A percentile compares a stretch with the other conserved stretches of the same genome.
phyloP scores from a whole-genome alignment of 306 rosid genomes.

The Trichosanthes cucumerina region DNA sequence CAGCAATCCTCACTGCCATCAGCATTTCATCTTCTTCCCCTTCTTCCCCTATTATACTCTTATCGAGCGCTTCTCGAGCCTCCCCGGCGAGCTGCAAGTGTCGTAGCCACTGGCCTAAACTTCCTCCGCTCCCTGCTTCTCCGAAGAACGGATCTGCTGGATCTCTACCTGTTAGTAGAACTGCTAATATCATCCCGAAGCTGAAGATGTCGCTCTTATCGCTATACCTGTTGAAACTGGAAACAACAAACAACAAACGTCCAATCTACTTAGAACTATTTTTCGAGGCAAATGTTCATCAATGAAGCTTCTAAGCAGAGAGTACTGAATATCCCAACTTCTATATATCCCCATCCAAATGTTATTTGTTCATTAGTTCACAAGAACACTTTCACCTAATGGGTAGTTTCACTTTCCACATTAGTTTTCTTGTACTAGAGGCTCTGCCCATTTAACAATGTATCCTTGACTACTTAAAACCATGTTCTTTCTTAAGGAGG shows the following conservation, averaged over 20 bases:
- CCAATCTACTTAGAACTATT: not conserved
- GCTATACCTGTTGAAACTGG: slow-evolving; percentile 51
- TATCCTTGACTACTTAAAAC: not conserved
- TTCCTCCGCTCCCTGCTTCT: slow-evolving; percentile 71
- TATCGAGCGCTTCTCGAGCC: slow-evolving; percentile 68
- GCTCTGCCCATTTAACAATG: not conserved
- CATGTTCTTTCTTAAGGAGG: not conserved
- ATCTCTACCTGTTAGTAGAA: slow-evolving; percentile 68
- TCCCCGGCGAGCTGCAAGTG: slow-evolving; percentile 87
- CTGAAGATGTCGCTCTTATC: slow-evolving; percentile 94
- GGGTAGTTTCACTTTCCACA: not conserved
- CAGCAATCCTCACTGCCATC: slow-evolving; percentile 90
- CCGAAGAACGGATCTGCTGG: slow-evolving; percentile 74
- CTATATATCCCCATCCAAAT: not conserved
- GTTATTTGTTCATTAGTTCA: not conserved
- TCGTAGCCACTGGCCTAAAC: slow-evolving; percentile 72
- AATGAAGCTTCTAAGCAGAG: not conserved
- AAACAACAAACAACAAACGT: slow-evolving; percentile 3
- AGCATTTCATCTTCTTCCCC: slow-evolving; percentile 97
- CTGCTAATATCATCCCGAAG: slow-evolving; percentile 81
- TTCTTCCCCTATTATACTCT: slow-evolving; percentile 68
- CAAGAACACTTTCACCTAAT: not conserved
- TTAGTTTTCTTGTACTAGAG: not conserved
- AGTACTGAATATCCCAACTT: not conserved
- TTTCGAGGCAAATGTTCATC: not conserved